These are phyloP conservation scores for Chaetoceros muelleri DNA, from an alignment of 108 stramenopile genomes.

Conservation along the genomic window DNA sequence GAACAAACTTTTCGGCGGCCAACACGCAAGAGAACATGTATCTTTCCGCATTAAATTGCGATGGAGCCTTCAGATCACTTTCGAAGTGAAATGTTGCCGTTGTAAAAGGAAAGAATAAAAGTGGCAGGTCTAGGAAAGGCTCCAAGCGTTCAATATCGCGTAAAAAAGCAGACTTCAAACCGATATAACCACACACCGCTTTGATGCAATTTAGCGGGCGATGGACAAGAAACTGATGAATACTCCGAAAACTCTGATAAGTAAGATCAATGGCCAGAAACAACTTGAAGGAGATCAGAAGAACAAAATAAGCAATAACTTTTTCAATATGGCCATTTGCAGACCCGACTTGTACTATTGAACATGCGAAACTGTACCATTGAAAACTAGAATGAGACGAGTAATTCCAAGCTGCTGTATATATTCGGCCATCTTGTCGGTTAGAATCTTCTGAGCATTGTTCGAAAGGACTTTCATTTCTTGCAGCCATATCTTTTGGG, in stretches of 20 bases:
- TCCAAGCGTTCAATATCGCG: constrained; percentile 24
- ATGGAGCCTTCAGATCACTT: constrained; percentile 48
- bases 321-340: constrained; percentile 54
- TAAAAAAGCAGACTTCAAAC: constrained; percentile 6
- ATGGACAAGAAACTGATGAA: constrained; percentile 40
- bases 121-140: constrained; percentile 61
- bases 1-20: constrained; percentile 60
- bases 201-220: constrained; percentile 29
- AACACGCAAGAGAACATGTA: constrained; percentile 68
- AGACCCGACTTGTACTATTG: constrained; percentile 57
- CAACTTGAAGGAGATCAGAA: constrained; percentile 42
- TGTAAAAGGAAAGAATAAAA: constrained; percentile 80
- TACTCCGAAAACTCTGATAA: constrained; percentile 16
- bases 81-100: constrained; percentile 57
- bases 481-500: not conserved
- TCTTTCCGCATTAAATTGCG: constrained; percentile 56
- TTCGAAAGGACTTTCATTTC: too few species aligned
- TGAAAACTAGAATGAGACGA: constrained; percentile 48
- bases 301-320: constrained; percentile 41
- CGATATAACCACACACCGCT: constrained; percentile 13
- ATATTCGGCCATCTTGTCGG: too few species aligned
- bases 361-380: constrained; percentile 61
- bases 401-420: constrained; percentile 60
- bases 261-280: constrained; percentile 34
- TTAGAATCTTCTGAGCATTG: too few species aligned